Base-by-base conservation (phyloP, 768 basidiomycete species). In the Porphyrellus cyaneotinctus region DNA sequence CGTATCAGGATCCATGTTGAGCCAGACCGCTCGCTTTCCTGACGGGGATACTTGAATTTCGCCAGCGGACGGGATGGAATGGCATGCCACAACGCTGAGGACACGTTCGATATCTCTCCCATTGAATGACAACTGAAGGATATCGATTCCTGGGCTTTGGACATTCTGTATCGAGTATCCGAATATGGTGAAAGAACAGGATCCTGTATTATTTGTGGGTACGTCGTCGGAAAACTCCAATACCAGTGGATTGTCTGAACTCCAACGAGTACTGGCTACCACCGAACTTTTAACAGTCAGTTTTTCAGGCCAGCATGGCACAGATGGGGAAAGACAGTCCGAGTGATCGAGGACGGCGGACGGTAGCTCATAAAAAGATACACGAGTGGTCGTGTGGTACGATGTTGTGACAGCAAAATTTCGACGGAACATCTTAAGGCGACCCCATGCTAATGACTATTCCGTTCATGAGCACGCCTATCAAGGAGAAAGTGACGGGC, bases 11-110 rank as follows among this genome's bases (percentile, higher is more conserved):
- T 56, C 52, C 30, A 30, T 10, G 22, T 22, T 42, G 2, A 58
- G 56, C 58, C 64, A 64, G 14, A 64, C 45, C 5, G 56, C 64
- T 32, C 64, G 61, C 26, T 18, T 60, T 4, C 61, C 64, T 1
- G 61, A 60, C 30, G 56, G 9, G 26, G 61, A 63, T 4, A 60
- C 43, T 15, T 54, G 61, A 22, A 63, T 26, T 5, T 56, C 61
- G 23, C 54, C 54, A 13, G 26, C 20, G n/a, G 49, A 56, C 0
- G 62, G 54, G 18, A 49, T 20, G 35, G 56, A 50, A 37, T 41
- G 52, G 26, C 48, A 61, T 9, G 48, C 45, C 10, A 66, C 52
- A 32, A 20, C 12, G 9, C 26, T 39, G 24, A 17, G 32, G 22
- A 22, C 4, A 15, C 52, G 52, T 30, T 44, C 37, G 15, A 60